Conservation (phyloP, 805 yeast species). For the Ogataea haglerorum region DNA sequence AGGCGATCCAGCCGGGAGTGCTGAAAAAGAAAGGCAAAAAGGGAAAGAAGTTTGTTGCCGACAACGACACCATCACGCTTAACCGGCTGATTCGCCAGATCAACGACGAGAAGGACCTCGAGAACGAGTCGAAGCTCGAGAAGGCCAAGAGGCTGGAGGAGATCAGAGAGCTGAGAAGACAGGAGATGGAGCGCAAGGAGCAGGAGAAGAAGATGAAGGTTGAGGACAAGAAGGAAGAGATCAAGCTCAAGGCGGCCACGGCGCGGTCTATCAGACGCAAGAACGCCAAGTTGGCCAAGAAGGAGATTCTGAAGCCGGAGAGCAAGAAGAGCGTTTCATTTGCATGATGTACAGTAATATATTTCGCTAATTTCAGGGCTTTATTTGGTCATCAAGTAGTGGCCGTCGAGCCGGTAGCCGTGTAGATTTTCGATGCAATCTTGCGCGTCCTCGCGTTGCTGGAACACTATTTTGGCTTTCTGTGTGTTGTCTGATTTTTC, state of each 20-base stretch:
- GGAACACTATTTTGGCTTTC: constrained; percentile 13
- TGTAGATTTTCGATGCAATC: constrained; percentile 23
- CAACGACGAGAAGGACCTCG: constrained; percentile 74
- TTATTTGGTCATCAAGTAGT: constrained; percentile 11
- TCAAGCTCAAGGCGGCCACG: constrained; percentile 65
- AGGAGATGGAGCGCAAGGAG: constrained; percentile 85
- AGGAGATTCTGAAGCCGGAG: constrained; percentile 21
- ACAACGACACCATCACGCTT: constrained; percentile 58
- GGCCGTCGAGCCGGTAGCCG: constrained; percentile 19
- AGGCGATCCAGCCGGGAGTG: constrained; percentile 81
- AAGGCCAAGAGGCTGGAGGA: constrained; percentile 87
- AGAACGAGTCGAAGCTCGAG: constrained; percentile 85
- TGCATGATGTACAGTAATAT: constrained; percentile 32
- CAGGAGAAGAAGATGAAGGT: constrained; percentile 61
- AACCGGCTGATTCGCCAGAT: constrained; percentile 74
- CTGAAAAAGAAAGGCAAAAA: constrained; percentile 78
- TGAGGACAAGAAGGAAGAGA: constrained; percentile 73
- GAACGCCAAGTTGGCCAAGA: constrained; percentile 34
- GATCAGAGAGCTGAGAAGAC: constrained; percentile 77
- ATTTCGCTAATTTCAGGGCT: background rate
- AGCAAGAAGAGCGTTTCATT: constrained; percentile 47
- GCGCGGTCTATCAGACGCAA: constrained; percentile 73
- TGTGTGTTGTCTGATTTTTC: constrained; percentile 7
- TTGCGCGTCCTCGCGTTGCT: constrained; percentile 17
- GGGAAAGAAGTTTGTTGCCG: constrained; percentile 75